A percentile compares a stretch with the other conserved stretches of the same genome.
phyloP scores from a whole-genome alignment of 2,329 filamentous ascomycete species.

The Xylaria sp. region DNA sequence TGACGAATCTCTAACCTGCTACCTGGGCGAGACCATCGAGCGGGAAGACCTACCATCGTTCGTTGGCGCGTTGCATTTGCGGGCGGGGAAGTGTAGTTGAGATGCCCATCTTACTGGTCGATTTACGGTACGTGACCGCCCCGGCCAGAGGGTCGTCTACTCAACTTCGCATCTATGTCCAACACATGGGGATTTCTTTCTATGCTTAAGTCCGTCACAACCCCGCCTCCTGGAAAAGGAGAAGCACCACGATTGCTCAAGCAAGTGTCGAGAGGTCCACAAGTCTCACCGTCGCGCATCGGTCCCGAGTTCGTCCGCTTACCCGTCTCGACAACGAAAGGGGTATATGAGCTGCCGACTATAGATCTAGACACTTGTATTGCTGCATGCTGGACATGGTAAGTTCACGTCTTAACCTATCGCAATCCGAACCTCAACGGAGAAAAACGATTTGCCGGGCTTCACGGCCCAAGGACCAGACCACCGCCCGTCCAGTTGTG shows the following conservation, averaged over 20 bases:
- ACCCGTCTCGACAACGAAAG: constrained; percentile 6
- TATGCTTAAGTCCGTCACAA: not conserved
- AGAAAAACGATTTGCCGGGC: not conserved
- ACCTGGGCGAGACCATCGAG: no score
- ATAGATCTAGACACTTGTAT: constrained; percentile 1
- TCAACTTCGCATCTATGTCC: constrained; percentile 8
- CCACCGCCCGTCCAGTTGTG: constrained; percentile 8
- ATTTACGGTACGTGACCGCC: constrained; percentile 23
- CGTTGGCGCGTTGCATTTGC: no score
- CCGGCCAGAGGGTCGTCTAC: constrained; percentile 5
- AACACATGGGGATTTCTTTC: constrained; percentile 4
- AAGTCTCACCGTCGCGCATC: not conserved
- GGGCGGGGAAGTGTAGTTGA: constrained; percentile 7
- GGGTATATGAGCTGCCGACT: constrained; percentile 1
- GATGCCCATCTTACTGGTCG: constrained; percentile 15
- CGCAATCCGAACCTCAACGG: constrained; percentile 1
- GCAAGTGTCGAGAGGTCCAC: constrained; percentile 1
- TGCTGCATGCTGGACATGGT: not conserved
- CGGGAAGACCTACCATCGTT: no score
- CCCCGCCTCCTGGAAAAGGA: not conserved
- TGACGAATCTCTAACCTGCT: no score
- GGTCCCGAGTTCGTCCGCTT: constrained; percentile 16
- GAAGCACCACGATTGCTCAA: constrained; percentile 2
- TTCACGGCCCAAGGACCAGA: constrained; percentile 1
- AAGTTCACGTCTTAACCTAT: constrained; percentile 4